Percentiles rank a stretch among this genome's conserved stretches.
Evolutionary conservation across 106 monocot genomes (phyloP).

Genomic region (Amphibolis antarctica): DNA sequence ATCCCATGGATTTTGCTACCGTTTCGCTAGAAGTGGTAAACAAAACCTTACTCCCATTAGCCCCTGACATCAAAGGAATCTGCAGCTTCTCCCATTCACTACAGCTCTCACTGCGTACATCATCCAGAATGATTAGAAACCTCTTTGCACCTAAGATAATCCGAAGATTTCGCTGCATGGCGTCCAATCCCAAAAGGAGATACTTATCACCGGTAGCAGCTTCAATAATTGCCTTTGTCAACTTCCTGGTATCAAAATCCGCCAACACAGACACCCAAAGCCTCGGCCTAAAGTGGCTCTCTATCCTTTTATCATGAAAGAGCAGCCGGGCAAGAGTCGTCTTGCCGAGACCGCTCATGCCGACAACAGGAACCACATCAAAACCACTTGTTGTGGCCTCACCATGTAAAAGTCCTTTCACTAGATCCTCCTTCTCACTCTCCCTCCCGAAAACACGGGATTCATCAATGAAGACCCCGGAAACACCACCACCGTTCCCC

Average conservation of each 20-base stretch:
- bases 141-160: slow-evolving; percentile 13
- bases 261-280: slow-evolving; percentile 30
- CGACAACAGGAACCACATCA: slow-evolving; percentile 23
- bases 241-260: slow-evolving; percentile 13
- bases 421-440: slow-evolving; percentile 3
- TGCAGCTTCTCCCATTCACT: slow-evolving; percentile 20
- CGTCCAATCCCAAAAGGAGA: slow-evolving; percentile 5
- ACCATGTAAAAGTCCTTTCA: slow-evolving; percentile 1
- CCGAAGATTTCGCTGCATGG: slow-evolving; percentile 17
- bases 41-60: slow-evolving; percentile 26
- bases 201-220: slow-evolving; percentile 10
- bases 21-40: slow-evolving; percentile 15
- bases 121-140: slow-evolving; percentile 37
- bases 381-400: neutral
- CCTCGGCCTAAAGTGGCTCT: slow-evolving; percentile 6
- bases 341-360: slow-evolving; percentile 45
- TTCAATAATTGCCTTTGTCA: slow-evolving; percentile 21
- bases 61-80: slow-evolving; percentile 10
- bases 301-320: slow-evolving; percentile 7
- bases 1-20: slow-evolving; percentile 4
- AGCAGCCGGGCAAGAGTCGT: slow-evolving; percentile 30
- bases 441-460: slow-evolving; percentile 12
- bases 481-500: neutral
- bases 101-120: slow-evolving; percentile 11
- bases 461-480: neutral